Evolutionary conservation across 257 asterid genomes (phyloP).

Genomic region (Knoxia roxburghii): DNA sequence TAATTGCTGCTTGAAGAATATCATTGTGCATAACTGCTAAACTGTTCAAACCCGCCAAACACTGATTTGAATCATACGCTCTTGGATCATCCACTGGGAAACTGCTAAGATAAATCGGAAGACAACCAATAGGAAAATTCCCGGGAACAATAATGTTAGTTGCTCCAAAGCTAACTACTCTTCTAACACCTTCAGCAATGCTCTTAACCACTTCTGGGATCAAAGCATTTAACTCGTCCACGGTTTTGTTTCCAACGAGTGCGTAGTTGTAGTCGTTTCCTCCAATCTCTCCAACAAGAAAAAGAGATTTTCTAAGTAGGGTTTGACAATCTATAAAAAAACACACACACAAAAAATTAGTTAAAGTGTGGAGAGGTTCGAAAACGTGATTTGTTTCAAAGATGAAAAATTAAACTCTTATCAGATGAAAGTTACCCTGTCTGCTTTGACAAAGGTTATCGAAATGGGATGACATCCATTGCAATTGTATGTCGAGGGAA

Average conservation of each 20-base stretch:
- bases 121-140: conserved; percentile 6
- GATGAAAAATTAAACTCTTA: no score
- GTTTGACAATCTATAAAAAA: conserved; percentile 23
- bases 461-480: not conserved
- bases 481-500: not conserved
- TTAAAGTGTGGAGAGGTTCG: no score
- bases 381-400: no score
- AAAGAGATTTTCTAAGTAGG: conserved; percentile 17
- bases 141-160: not conserved
- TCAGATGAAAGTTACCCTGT: no score
- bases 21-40: not conserved
- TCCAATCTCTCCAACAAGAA: conserved; percentile 34
- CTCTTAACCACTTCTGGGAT: conserved; percentile 11
- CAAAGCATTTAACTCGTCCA: not conserved
- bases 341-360: no score
- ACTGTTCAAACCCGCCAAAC: not conserved
- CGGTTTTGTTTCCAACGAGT: not conserved
- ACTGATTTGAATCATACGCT: not conserved
- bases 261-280: conserved; percentile 32
- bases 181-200: not conserved
- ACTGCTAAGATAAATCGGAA: not conserved
- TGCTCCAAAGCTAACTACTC: conserved; percentile 4
- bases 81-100: not conserved
- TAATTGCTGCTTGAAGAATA: not conserved
- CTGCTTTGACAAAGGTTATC: not conserved